A percentile compares a stretch with the other conserved stretches of the same genome.
These are phyloP conservation scores for Adansonia grandidieri DNA, from an alignment of 441 rosid species.

Conservation along the genomic window DNA sequence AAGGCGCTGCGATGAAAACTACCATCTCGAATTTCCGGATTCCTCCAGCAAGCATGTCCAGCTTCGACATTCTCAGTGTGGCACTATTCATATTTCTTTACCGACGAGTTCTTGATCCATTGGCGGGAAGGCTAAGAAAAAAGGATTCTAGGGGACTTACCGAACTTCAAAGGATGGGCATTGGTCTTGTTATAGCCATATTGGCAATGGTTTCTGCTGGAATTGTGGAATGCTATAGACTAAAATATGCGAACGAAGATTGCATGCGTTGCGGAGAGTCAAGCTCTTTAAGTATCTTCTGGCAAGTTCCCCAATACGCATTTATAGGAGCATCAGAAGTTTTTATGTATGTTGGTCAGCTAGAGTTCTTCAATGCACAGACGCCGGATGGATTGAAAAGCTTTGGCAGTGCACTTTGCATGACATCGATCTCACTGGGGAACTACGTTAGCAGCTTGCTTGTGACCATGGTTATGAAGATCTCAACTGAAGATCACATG, in stretches of 20 bases:
- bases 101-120: conserved; percentile 81
- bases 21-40: conserved; percentile 59
- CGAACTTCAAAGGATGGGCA: conserved; percentile 95
- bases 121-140: conserved; percentile 53
- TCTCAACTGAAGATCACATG: conserved; percentile 78
- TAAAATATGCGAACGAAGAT: conserved; percentile 65
- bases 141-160: conserved; percentile 65
- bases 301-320: conserved; percentile 96
- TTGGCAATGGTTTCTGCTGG: conserved; percentile 94
- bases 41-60: conserved; percentile 96
- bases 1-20: conserved; percentile 98
- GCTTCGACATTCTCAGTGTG: conserved; percentile 89
- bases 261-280: conserved; percentile 82
- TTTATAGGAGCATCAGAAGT: conserved; percentile 97
- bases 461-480: conserved; percentile 88
- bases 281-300: conserved; percentile 93
- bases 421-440: conserved; percentile 95
- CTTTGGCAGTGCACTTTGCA: conserved; percentile 96
- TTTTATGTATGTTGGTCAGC: conserved; percentile 97
- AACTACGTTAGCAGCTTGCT: conserved; percentile 95
- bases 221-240: conserved; percentile 77
- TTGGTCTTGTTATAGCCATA: conserved; percentile 88
- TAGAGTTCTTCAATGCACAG: conserved; percentile 96
- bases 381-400: conserved; percentile 95
- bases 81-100: conserved; percentile 79